phyloP scores from a whole-genome alignment of 208 protist species.

The Leptomonas seymouri region DNA sequence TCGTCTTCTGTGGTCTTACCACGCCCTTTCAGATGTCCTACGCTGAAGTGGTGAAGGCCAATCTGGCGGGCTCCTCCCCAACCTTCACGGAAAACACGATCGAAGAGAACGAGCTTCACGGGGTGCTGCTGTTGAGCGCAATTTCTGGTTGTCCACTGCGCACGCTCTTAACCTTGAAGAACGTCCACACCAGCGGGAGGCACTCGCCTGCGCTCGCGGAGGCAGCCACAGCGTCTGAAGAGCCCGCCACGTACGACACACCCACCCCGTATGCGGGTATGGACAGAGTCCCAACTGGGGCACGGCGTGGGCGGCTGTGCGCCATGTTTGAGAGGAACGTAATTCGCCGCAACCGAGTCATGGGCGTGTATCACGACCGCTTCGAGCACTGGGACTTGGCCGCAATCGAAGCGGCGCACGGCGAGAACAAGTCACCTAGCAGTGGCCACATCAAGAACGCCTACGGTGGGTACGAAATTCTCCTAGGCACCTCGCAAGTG shows the following conservation, averaged over 20 bases:
- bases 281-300: slow-evolving; percentile 8
- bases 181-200: slow-evolving; percentile 6
- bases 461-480: slow-evolving; percentile 57
- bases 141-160: slow-evolving; percentile 54
- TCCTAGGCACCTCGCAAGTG: slow-evolving; percentile 60
- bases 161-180: slow-evolving; percentile 18
- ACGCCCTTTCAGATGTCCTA: slow-evolving; percentile 45
- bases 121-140: slow-evolving; percentile 74
- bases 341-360: slow-evolving; percentile 75
- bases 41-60: slow-evolving; percentile 43
- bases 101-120: slow-evolving; percentile 77
- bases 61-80: slow-evolving; percentile 46
- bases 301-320: slow-evolving; percentile 37
- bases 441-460: slow-evolving; percentile 45
- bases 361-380: slow-evolving; percentile 85
- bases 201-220: not conserved
- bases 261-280: slow-evolving; percentile 18
- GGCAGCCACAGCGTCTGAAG: not conserved
- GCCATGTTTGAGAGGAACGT: slow-evolving; percentile 64
- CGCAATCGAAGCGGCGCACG: slow-evolving; percentile 28
- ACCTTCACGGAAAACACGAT: slow-evolving; percentile 70
- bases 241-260: slow-evolving; percentile 19
- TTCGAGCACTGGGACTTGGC: slow-evolving; percentile 68
- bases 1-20: slow-evolving; percentile 64
- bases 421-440: slow-evolving; percentile 14